Percentiles rank a stretch among this genome's conserved stretches.
Evolutionary conservation across 352 stramenopile species (phyloP).

Genomic region (Globisporangium apiculatum): DNA sequence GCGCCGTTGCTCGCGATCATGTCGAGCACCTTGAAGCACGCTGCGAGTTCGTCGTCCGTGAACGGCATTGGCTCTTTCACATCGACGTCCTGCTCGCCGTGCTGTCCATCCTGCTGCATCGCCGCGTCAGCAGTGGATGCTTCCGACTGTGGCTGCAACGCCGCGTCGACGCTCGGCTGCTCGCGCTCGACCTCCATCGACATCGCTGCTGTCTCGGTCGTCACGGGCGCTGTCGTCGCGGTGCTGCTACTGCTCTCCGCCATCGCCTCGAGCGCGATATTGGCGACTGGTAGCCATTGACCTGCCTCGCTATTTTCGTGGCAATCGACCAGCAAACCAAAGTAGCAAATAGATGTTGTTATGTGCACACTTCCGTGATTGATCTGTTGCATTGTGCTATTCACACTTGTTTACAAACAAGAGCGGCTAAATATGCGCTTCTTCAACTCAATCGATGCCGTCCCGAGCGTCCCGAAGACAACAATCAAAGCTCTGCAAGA

Average conservation of each 20-base stretch:
- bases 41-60: conserved; percentile 48
- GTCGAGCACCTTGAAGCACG: conserved; percentile 64
- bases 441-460: too few species aligned
- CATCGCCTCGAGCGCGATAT: conserved; percentile 2
- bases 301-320: not conserved
- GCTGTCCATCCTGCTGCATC: conserved; percentile 4
- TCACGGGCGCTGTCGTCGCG: not conserved
- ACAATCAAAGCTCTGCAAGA: not conserved
- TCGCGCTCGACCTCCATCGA: conserved; percentile 31
- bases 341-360: too few species aligned
- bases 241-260: conserved; percentile 8
- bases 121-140: not conserved
- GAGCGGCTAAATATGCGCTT: too few species aligned
- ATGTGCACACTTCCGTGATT: too few species aligned
- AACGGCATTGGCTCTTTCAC: conserved; percentile 57
- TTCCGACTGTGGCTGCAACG: not conserved
- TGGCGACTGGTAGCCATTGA: conserved; percentile 12
- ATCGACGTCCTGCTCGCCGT: conserved; percentile 7
- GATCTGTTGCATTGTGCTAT: too few species aligned
- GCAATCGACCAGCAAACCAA: too few species aligned
- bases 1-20: conserved; percentile 37
- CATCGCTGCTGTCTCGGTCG: not conserved
- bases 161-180: conserved; percentile 9
- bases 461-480: not conserved
- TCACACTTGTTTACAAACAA: too few species aligned